Conservation (phyloP, 768 basidiomycete genomes). For the Psilocybe azurescens region DNA sequence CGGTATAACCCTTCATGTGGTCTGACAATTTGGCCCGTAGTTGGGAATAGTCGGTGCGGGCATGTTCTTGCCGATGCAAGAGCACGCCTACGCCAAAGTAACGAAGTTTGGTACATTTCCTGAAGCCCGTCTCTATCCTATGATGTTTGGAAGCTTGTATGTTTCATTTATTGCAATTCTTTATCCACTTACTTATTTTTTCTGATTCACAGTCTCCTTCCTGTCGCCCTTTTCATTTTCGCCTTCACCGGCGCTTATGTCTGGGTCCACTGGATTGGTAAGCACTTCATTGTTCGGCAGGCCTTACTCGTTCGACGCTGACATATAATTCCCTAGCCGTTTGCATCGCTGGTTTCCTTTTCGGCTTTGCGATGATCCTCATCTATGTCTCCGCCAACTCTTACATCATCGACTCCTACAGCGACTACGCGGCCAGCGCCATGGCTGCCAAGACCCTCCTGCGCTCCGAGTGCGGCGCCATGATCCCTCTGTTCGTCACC, state of each 20-base stretch:
- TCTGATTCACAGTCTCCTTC: slow-evolving; percentile 34
- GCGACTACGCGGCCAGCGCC: slow-evolving; percentile 47
- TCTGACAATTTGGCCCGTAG: slow-evolving; percentile 18
- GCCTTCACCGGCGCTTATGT: slow-evolving; percentile 49
- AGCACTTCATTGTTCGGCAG: slow-evolving; percentile 1
- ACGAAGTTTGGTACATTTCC: slow-evolving; percentile 44
- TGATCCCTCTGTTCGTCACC: slow-evolving; percentile 43
- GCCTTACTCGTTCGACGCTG: not conserved
- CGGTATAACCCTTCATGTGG: not conserved
- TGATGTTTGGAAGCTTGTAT: slow-evolving; percentile 46
- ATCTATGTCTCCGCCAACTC: slow-evolving; percentile 49
- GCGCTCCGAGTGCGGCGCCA: slow-evolving; percentile 40
- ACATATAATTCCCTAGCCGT: slow-evolving; percentile 27
- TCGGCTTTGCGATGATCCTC: slow-evolving; percentile 47
- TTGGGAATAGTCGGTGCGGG: slow-evolving; percentile 40
- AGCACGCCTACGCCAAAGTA: slow-evolving; percentile 35
- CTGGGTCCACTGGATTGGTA: slow-evolving; percentile 43
- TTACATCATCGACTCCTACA: slow-evolving; percentile 50
- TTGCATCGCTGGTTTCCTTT: slow-evolving; percentile 40
- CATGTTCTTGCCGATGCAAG: slow-evolving; percentile 36
- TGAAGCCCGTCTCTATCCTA: slow-evolving; percentile 47
- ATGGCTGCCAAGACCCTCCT: slow-evolving; percentile 50
- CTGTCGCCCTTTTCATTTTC: slow-evolving; percentile 47
- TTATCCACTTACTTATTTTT: not conserved
- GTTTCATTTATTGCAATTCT: slow-evolving; percentile 14